Conservation (phyloP, 805 yeast species). For the Deakozyma indianensis region DNA sequence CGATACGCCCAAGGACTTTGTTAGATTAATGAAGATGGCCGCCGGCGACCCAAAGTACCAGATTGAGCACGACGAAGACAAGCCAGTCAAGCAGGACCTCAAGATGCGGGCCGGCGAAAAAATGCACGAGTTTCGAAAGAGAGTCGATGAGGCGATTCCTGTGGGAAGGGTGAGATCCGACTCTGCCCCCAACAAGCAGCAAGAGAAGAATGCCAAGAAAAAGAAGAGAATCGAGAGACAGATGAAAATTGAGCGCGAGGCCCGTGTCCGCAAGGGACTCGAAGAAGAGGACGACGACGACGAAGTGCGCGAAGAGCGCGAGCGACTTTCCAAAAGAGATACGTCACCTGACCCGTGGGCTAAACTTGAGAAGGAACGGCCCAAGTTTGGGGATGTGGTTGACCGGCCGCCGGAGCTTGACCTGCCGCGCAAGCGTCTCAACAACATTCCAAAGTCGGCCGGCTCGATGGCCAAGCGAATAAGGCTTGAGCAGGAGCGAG, state of each 20-base stretch:
- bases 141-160: slow-evolving; percentile 28
- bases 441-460: slow-evolving; percentile 26
- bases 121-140: slow-evolving; percentile 23
- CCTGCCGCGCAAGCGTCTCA: slow-evolving; percentile 16
- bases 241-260: slow-evolving; percentile 12
- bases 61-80: slow-evolving; percentile 3
- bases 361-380: slow-evolving; percentile 17
- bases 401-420: slow-evolving; percentile 27
- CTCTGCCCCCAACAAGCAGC: slow-evolving; percentile 15
- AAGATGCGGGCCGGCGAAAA: slow-evolving; percentile 22
- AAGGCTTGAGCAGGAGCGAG: slow-evolving; percentile 24
- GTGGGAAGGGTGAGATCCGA: slow-evolving; percentile 22
- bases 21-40: slow-evolving; percentile 15
- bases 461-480: slow-evolving; percentile 26
- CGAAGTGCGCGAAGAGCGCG: slow-evolving; percentile 10
- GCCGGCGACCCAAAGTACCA: slow-evolving; percentile 4
- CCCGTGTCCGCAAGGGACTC: slow-evolving; percentile 8
- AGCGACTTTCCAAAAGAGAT: slow-evolving; percentile 13
- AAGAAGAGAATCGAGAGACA: slow-evolving; percentile 15
- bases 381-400: slow-evolving; percentile 28
- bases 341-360: slow-evolving; percentile 32
- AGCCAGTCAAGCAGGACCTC: slow-evolving; percentile 6
- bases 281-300: slow-evolving; percentile 11
- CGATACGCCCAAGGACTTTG: slow-evolving; percentile 22
- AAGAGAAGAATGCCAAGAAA: slow-evolving; percentile 14